These are phyloP conservation scores for Trametes coccinea DNA, from an alignment of 768 basidiomycete genomes.

Conservation along the genomic window DNA sequence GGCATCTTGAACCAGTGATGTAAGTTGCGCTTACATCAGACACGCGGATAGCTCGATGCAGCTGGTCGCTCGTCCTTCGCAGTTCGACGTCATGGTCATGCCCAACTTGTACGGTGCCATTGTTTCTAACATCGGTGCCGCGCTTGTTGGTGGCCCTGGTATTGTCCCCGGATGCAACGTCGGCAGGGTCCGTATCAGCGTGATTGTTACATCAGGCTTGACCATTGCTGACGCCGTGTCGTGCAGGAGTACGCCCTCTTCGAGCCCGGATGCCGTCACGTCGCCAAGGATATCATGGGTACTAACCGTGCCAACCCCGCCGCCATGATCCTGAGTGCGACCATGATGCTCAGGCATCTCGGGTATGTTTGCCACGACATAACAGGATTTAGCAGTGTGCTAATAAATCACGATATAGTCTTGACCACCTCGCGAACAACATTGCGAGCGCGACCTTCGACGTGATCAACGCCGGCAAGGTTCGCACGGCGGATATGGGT, in stretches of 20 bases:
- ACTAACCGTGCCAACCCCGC: slow-evolving; percentile 96
- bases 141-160: slow-evolving; percentile 97
- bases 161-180: slow-evolving; percentile 98
- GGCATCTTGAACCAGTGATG: neutral
- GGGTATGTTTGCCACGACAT: slow-evolving; percentile 57
- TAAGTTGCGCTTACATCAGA: neutral
- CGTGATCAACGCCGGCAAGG: slow-evolving; percentile 84
- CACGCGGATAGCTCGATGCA: slow-evolving; percentile 83
- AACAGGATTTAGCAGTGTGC: slow-evolving; percentile 11
- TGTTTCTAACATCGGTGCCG: slow-evolving; percentile 97
- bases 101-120: slow-evolving; percentile 97
- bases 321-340: slow-evolving; percentile 95
- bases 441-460: slow-evolving; percentile 92
- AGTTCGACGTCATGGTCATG: slow-evolving; percentile 99
- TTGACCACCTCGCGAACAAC: slow-evolving; percentile 89
- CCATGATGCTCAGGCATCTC: slow-evolving; percentile 96
- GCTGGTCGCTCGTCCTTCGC: slow-evolving; percentile 90
- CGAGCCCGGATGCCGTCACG: slow-evolving; percentile 97
- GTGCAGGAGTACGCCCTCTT: slow-evolving; percentile 92
- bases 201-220: neutral
- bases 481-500: slow-evolving; percentile 94
- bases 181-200: slow-evolving; percentile 63
- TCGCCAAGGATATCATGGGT: slow-evolving; percentile 94
- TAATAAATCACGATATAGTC: slow-evolving; percentile 49
- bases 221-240: slow-evolving; percentile 13